Evolutionary conservation across 2,329 filamentous ascomycete genomes (phyloP), one percentile per base, ranked within the genome.

Genomic region (Lojkania enalia): DNA sequence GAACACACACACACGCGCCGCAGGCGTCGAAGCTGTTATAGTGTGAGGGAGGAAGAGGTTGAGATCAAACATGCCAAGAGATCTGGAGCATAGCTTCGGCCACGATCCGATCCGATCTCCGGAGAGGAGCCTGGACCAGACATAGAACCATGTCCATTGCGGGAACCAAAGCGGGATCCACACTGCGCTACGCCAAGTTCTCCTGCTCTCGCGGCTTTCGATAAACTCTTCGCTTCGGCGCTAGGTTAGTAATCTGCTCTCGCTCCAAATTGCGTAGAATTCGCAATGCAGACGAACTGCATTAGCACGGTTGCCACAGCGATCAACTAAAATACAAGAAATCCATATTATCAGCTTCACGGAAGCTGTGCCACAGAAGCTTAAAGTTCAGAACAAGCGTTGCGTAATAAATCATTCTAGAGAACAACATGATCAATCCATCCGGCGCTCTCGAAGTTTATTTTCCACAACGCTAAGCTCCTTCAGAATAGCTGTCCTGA

Each of bases 401-500:
- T 27, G 25, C 25, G 7, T 9, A 9, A 27, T 27, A 27, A n/a
- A 27, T 27, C 25, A 27, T 27, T 27, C 25, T 27, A n/a, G 25
- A 27, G 25, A 27, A 27, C 25, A 27, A n/a, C 7, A n/a, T n/a
- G n/a, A n/a, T 42, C 29, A 42, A n/a, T 35, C 39, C 18, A 42
- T 27, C 20, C 39, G 13, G 19, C 39, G 39, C 30, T 25, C 30
- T 11, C 39, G 39, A 25, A 42, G 39, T 20, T 14, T 21, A 21
- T 5, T 33, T 35, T 35, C 39, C 21, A 33, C 13, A 25, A 35
- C 27, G 20, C 11, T 35, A 33, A 42, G 39, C 18, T 33, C 29
- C 14, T 42, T 35, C n/a, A 42, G 16, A 35, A 42, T 25, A 16
- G 15, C 30, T 15, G 14, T 21, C 19, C 19, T 42, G 19, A 35